Evolutionary conservation across 1,139 yeast genomes (phyloP), one percentile per base, ranked within the genome.

Genomic region (Suhomyces coccinellae): DNA sequence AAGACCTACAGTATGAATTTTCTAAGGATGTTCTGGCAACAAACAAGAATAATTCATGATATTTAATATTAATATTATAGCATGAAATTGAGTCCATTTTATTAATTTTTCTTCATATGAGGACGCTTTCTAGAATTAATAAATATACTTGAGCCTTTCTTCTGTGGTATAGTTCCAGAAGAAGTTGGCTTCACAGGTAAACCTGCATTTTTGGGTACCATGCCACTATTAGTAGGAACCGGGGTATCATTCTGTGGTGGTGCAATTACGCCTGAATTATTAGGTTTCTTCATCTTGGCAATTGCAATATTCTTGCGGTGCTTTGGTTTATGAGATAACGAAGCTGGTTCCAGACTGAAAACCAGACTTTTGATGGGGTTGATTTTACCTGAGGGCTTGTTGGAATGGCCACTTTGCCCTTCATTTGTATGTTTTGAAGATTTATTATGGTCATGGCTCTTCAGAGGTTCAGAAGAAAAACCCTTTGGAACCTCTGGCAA

Each of bases 111-210:
- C 26, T 31, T 38, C 33, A 24, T 43, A 26, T 52, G 49, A n/a
- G 52, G 53, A 20, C 49, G 42, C 40, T 46, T 52, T 26, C 52
- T 43, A 11, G 38, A 15, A 33, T 48, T 51, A 13, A 57, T 56
- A 39, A 57, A 57, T 16, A 57, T 49, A 43, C 54, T 56, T 3
- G 56, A 32, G 15, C 46, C 24, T 15, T 32, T 47, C 27, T 33
- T 40, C 27, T 36, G 28, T 13, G 44, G 44, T 15, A 44, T 15
- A 1, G 46, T 44, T 8, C 50, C 50, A 10, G 47, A 40, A 13
- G 45, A 38, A 13, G 49, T 35, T 10, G 49, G 49, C 31, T 41
- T 34, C 6, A 45, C 30, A 8, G 31, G 32, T 14, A 36, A 36
- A 14, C 36, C 29, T n/a, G 30, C 37, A 17, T 17, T 27, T 13